Evolutionary conservation across 257 asterid genomes (phyloP), one percentile per base, ranked within the genome.

Genomic region (Lantana camara): DNA sequence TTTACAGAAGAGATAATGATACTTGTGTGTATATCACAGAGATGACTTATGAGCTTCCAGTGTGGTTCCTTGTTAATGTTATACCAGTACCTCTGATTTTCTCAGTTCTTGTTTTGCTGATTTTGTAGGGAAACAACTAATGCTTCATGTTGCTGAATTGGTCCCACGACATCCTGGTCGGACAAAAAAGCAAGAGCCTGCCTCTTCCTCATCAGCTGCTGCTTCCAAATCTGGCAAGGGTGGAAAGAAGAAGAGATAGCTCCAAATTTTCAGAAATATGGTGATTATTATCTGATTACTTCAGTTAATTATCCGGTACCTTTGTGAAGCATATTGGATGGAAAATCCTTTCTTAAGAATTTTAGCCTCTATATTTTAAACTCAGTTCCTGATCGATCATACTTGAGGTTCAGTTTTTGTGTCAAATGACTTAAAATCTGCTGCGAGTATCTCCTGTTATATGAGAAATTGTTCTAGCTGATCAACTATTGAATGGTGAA

Each of bases 121-220:
- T 22, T 42, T 14, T 70, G 69, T 79, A 90, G 97, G 95, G 79
- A 93, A 90, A 71, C 87, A 93, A 41, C 82, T 93, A 50, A 90
- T 93, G 99, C 79, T 83, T 58, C 79, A 80, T 6, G 86, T 90
- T 10, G 96, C 99, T 0, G 96, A 85, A 80, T 63, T 93, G 79
- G 99, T 93, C 17, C 97, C 95, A 3, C 82, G 87, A 62, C 99
- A 93, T 71, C 92, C 96, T 0, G 96, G 92, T 52, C 83, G 99
- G 73, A 87, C 81, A 17, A 93, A 83, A 83, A 90, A 93, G 77
- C 97, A 84, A 69, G 96, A 85, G 71, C 68, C 90, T 12, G 85
- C 92, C 14, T 55, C 95, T 2, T 68, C 94, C 55, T 75, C 96
- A 2, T 75, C 96, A 2, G 60, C 87, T 14, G 78, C 89, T 0